Percentiles rank a stretch among this genome's conserved stretches.
phyloP scores from a whole-genome alignment of 306 rosid species.

The Corylus avellana region DNA sequence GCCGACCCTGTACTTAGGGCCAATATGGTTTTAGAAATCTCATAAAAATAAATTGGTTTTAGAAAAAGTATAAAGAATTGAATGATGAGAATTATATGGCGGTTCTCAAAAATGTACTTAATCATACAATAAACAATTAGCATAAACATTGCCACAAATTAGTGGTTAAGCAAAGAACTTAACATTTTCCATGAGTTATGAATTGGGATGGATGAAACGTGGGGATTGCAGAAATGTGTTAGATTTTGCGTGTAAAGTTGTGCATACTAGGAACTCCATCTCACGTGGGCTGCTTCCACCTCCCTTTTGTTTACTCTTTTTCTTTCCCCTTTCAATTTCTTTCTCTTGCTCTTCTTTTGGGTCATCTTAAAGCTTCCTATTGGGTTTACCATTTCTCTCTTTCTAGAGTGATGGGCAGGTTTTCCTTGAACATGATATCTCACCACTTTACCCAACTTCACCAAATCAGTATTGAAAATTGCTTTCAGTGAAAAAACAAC shows the following conservation, averaged over 20 bases:
- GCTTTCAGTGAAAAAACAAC: no score
- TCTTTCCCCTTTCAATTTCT: slow-evolving; percentile 15
- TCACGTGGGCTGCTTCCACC: slow-evolving; percentile 49
- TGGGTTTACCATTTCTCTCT: slow-evolving; percentile 21
- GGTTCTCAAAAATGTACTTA: no score
- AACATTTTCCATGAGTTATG: not conserved
- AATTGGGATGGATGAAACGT: slow-evolving; percentile 62
- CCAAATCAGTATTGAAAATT: not conserved
- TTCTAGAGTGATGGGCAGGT: not conserved
- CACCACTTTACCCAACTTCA: slow-evolving; percentile 37
- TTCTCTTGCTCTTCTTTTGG: slow-evolving; percentile 19
- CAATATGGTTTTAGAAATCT: no score
- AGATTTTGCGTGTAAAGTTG: slow-evolving; percentile 40
- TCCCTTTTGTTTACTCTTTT: slow-evolving; percentile 15
- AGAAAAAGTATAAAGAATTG: no score
- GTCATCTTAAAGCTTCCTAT: slow-evolving; percentile 1
- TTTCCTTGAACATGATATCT: not conserved
- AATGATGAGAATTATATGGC: no score
- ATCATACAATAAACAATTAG: no score
- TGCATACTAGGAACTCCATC: slow-evolving; percentile 32
- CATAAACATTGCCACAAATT: no score
- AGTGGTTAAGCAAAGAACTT: no score
- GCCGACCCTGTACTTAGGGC: no score
- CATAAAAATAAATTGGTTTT: no score
- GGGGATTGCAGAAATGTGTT: slow-evolving; percentile 49